Conservation (phyloP, 768 basidiomycete genomes). For the Brasilioporus rufonigricans region DNA sequence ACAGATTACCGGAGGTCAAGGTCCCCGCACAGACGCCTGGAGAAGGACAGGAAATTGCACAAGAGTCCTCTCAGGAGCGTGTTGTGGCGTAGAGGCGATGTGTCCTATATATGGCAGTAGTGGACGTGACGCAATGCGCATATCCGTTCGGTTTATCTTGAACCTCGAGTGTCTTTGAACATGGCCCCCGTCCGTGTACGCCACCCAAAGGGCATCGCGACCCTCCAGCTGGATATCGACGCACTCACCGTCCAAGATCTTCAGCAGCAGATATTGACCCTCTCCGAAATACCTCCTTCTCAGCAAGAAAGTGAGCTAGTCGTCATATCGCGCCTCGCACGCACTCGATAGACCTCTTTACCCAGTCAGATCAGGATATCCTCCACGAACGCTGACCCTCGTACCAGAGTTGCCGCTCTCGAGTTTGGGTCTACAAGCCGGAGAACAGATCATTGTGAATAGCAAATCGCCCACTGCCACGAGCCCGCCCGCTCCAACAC, state of each 20-base stretch:
- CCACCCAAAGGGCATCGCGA: constrained; percentile 80
- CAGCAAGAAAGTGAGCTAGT: constrained; percentile 70
- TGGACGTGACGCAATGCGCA: constrained; percentile 11
- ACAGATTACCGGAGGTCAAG: constrained; percentile 19
- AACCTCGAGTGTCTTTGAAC: background rate
- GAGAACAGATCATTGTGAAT: constrained; percentile 87
- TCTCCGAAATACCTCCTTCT: constrained; percentile 69
- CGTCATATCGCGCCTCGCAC: background rate
- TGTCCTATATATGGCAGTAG: constrained; percentile 11
- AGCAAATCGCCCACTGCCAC: constrained; percentile 28
- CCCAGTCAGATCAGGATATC: constrained; percentile 82
- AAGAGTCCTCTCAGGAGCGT: background rate
- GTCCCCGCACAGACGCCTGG: constrained; percentile 14
- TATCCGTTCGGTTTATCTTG: background rate
- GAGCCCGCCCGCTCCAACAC: constrained; percentile 7
- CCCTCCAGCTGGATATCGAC: constrained; percentile 67
- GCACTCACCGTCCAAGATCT: constrained; percentile 70
- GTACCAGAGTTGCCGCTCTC: constrained; percentile 73
- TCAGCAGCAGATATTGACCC: constrained; percentile 63
- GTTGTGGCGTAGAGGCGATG: constrained; percentile 7
- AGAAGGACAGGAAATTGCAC: background rate
- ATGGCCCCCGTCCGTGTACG: constrained; percentile 80
- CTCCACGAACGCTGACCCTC: constrained; percentile 69
- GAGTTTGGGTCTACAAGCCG: constrained; percentile 69
- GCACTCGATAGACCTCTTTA: background rate